Evolutionary conservation across 108 stramenopile genomes (phyloP).

Genomic region (Mediolabrus comicus): DNA sequence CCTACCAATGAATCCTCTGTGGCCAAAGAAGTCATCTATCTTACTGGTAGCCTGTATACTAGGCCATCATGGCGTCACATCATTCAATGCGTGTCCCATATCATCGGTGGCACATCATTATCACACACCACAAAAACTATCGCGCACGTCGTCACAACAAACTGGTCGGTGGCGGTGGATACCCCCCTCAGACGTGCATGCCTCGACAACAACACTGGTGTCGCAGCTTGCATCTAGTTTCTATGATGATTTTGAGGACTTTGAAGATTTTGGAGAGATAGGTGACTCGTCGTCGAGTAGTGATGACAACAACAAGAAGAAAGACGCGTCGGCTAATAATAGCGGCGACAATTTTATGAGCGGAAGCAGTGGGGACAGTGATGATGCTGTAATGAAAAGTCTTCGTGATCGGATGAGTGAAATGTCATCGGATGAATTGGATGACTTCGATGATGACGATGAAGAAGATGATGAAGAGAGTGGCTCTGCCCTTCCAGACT

Average conservation of each 20-base stretch:
- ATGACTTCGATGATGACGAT: slow-evolving; percentile 47
- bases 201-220: background rate
- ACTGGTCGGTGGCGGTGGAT: background rate
- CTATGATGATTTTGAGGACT: slow-evolving; percentile 65
- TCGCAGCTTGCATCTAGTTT: slow-evolving; percentile 24
- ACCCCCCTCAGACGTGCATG: background rate
- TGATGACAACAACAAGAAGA: background rate
- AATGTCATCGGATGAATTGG: slow-evolving; percentile 36
- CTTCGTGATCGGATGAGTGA: slow-evolving; percentile 33
- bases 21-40: background rate
- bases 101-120: background rate
- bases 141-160: background rate
- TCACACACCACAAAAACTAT: background rate
- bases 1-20: background rate
- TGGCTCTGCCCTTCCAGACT: slow-evolving; percentile 30
- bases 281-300: slow-evolving; percentile 7
- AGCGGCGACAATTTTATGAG: slow-evolving; percentile 26
- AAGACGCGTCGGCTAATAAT: background rate
- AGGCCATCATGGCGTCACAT: background rate
- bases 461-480: slow-evolving; percentile 29
- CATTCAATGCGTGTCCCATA: background rate
- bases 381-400: slow-evolving; percentile 62
- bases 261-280: slow-evolving; percentile 36
- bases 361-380: slow-evolving; percentile 34
- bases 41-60: background rate